A percentile compares a stretch with the other conserved stretches of the same genome.
Conservation (phyloP, 148 eudicot genomes). For the Nyssa sinensis region DNA sequence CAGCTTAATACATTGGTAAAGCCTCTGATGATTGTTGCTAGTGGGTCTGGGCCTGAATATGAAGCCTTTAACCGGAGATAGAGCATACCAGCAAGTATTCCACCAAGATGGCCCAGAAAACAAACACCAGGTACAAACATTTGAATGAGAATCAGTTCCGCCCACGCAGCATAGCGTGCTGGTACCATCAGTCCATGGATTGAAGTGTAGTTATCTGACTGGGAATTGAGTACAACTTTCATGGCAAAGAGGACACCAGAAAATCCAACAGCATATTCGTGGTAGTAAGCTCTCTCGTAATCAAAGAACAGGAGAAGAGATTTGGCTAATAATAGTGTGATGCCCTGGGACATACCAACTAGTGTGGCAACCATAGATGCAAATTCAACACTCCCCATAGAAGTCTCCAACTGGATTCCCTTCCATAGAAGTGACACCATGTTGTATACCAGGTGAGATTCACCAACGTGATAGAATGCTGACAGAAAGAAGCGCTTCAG, state of each 20-base stretch:
- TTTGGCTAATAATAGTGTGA: slow-evolving; percentile 66
- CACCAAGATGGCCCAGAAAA: slow-evolving; percentile 92
- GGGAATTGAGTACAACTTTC: slow-evolving; percentile 90
- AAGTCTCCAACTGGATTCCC: slow-evolving; percentile 74
- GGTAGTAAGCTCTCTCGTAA: slow-evolving; percentile 59
- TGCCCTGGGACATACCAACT: slow-evolving; percentile 83
- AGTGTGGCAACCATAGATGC: slow-evolving; percentile 72
- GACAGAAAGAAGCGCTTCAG: slow-evolving; percentile 76
- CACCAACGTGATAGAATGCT: slow-evolving; percentile 78
- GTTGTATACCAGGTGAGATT: slow-evolving; percentile 83
- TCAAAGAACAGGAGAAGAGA: slow-evolving; percentile 51
- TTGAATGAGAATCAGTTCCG: slow-evolving; percentile 81
- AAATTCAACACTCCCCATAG: slow-evolving; percentile 76
- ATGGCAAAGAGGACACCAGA: slow-evolving; percentile 94
- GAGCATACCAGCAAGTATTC: slow-evolving; percentile 78
- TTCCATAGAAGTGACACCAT: slow-evolving; percentile 95
- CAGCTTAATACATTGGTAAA: slow-evolving; percentile 35
- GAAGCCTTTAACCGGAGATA: slow-evolving; percentile 51
- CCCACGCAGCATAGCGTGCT: slow-evolving; percentile 80
- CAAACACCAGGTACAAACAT: slow-evolving; percentile 79
- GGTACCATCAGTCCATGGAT: slow-evolving; percentile 76
- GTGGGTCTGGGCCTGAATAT: slow-evolving; percentile 49
- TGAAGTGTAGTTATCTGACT: slow-evolving; percentile 54
- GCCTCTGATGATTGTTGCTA: slow-evolving; percentile 39
- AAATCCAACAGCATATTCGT: slow-evolving; percentile 82